Base-by-base conservation (phyloP, 306 rosid species). In the Cicer yamashitae region DNA sequence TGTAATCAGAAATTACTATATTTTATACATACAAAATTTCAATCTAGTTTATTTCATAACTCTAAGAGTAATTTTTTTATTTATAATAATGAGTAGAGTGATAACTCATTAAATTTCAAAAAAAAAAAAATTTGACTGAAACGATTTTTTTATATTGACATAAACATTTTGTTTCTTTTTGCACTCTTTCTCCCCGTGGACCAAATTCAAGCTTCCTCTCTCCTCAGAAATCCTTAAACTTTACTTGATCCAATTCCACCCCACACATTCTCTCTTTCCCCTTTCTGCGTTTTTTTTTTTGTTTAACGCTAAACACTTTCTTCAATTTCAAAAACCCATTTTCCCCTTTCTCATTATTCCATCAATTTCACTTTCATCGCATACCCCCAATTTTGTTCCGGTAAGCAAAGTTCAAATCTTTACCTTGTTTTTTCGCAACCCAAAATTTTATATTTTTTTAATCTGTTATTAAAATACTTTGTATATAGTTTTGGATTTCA, bases 381-480 rank as follows among this genome's bases (percentile, higher is more conserved):
- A 76, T 45, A 4, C 59, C 75, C 70, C 47, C 5, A 77, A 54
- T 77, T 79, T 67, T 15, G 66, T 67, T 10, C 82, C 74, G 87
- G 91, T 89, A 84, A 84, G 91, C 77, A 77, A 76, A 73, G 65
- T 43, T 82, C 25, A 41, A 65, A 71, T 67, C 54, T 60, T 63
- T 69, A 18, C 61, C 71, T 52, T 34, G 15, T 39, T 51, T 83
- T 79, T 43, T 76, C 9, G 30, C 75, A 11, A 46, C 78, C 82
- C 74, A 46, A 59, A 53, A 58, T 13, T 34, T 53, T 10, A 51
- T 72, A 57, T 47, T 45, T 30, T 12, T n/a, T n/a, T 5, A 65
- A 40, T 68, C 30, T 20, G 39, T 40, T 58, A 54, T 14, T 62
- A 14, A 45, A 46, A 5, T 67, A 25, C 38, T 11, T 59, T 75